Conservation (phyloP, 495 filamentous ascomycete genomes). For the Hypoxylon perforatum region DNA sequence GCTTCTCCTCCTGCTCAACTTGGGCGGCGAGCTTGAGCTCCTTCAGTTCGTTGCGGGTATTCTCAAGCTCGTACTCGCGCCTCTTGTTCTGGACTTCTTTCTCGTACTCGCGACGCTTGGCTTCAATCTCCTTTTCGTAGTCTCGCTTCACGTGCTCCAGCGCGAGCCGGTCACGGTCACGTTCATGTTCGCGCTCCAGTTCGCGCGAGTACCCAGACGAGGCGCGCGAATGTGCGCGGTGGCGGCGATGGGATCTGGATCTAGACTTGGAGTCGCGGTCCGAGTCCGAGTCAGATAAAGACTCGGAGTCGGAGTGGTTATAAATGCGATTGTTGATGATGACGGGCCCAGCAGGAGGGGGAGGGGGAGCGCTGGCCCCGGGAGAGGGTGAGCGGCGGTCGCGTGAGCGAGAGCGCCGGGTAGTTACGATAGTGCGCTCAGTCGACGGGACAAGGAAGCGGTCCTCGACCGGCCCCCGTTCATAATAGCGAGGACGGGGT, state of each 20-base stretch:
- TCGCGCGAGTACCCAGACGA: conserved; percentile 40
- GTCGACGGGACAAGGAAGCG: conserved; percentile 43
- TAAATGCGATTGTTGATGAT: conserved; percentile 63
- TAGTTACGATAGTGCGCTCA: conserved; percentile 52
- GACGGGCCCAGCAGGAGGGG: conserved; percentile 51
- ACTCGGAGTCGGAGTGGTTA: conserved; percentile 53
- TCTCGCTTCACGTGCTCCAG: conserved; percentile 40
- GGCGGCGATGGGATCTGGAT: conserved; percentile 37
- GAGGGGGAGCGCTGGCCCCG: conserved; percentile 26
- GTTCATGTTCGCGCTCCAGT: conserved; percentile 17
- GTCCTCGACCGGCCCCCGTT: conserved; percentile 41
- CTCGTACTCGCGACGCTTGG: conserved; percentile 31
- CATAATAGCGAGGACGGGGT: conserved; percentile 48
- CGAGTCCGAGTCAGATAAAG: conserved; percentile 46
- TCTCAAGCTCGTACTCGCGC: conserved; percentile 49
- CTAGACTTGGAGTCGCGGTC: conserved; percentile 34
- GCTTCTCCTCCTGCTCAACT: conserved; percentile 55
- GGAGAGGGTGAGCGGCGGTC: conserved; percentile 53
- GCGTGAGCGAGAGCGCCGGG: conserved; percentile 53
- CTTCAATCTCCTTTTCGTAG: conserved; percentile 43
- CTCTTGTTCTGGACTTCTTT: conserved; percentile 37
- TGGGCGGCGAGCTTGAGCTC: conserved; percentile 47
- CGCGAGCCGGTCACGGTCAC: conserved; percentile 28
- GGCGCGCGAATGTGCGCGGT: conserved; percentile 34
- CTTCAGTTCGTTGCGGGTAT: conserved; percentile 47